Evolutionary conservation across 352 stramenopile genomes (phyloP).

Genomic region (Phytophthora macrochlamydospora): DNA sequence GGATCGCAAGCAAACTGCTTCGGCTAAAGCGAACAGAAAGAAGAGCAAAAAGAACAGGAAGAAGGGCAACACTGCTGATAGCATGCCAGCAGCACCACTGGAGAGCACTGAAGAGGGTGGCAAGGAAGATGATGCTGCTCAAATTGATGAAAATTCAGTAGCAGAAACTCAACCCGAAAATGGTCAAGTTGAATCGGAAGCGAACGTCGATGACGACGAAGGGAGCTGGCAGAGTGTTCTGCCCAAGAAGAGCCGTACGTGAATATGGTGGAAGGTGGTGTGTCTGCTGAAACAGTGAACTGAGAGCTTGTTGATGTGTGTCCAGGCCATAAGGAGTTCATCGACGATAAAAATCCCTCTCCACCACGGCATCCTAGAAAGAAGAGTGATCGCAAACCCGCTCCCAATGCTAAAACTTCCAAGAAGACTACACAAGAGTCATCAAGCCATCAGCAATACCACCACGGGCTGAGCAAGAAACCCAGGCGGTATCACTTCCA

Average conservation of each 20-base stretch:
- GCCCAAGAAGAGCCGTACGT: slow-evolving; percentile 41
- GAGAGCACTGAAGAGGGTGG: no score
- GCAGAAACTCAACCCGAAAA: neutral
- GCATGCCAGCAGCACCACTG: no score
- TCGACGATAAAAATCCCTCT: slow-evolving; percentile 10
- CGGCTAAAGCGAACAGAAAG: slow-evolving; percentile 37
- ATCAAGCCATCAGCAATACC: neutral
- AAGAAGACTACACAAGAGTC: slow-evolving; percentile 13
- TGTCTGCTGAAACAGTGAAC: neutral
- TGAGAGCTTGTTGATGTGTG: slow-evolving; percentile 4
- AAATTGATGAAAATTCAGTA: neutral
- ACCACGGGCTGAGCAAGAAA: slow-evolving; percentile 5
- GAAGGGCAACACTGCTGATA: slow-evolving; percentile 8
- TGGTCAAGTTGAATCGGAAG: neutral
- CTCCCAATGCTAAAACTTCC: neutral
- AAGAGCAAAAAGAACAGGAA: slow-evolving; percentile 54
- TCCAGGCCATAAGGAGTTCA: slow-evolving; percentile 30
- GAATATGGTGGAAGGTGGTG: neutral
- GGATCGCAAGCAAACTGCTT: slow-evolving; percentile 3
- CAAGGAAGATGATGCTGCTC: neutral
- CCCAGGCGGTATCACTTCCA: neutral
- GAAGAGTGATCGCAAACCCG: slow-evolving; percentile 4
- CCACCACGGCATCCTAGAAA: slow-evolving; percentile 1
- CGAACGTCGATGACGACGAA: slow-evolving; percentile 9
- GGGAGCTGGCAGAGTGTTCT: slow-evolving; percentile 29